phyloP scores from a whole-genome alignment of 148 eudicot species.

The Vaccinium darrowii region DNA sequence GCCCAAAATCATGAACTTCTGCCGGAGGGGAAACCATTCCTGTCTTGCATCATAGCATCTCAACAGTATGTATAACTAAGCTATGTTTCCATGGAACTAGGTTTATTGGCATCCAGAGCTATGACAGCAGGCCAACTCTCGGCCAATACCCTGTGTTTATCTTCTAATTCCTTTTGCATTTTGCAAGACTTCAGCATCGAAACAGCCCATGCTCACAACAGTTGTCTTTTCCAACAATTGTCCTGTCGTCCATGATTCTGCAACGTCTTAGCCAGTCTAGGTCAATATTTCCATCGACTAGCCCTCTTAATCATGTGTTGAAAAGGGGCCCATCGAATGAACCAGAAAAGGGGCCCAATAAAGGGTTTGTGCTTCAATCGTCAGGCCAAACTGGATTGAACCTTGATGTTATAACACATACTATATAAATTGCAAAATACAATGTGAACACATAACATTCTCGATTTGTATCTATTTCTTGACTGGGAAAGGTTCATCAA shows the following conservation, averaged over 20 bases:
- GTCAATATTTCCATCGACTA: neutral
- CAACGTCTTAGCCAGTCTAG: neutral
- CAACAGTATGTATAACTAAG: neutral
- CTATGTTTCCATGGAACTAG: neutral
- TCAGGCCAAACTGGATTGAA: neutral
- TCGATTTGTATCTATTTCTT: neutral
- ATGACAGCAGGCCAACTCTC: neutral
- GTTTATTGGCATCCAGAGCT: neutral
- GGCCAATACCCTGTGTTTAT: neutral
- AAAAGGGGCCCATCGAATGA: neutral
- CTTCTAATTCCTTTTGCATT: neutral
- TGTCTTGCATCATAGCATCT: neutral
- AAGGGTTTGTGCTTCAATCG: neutral
- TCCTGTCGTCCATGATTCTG: neutral
- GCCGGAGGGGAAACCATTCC: neutral
- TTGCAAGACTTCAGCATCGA: neutral
- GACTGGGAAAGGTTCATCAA: neutral
- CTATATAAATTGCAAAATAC: neutral
- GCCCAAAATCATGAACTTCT: neutral
- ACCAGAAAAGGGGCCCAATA: neutral
- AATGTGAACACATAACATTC: neutral
- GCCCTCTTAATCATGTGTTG: neutral
- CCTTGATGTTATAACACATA: neutral
- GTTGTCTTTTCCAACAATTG: neutral
- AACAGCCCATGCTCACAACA: neutral